Evolutionary conservation across 1,284 basidiomycete genomes (phyloP).

Genomic region (Cryptococcus hybrid): DNA sequence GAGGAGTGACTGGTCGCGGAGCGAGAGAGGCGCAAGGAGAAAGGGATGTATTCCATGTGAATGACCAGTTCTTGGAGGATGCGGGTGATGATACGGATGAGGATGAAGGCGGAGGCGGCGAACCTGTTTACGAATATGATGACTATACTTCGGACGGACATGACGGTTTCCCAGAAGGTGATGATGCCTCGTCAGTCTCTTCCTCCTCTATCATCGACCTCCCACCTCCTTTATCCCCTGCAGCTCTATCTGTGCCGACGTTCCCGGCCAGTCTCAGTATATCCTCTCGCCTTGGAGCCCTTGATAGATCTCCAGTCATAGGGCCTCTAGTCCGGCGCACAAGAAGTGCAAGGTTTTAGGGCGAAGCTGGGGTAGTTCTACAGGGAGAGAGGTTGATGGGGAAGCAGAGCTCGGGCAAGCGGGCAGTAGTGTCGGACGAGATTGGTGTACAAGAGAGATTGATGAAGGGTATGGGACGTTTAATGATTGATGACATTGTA

Average conservation of each 20-base stretch:
- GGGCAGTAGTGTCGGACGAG: background rate
- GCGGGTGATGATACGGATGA: slow-evolving; percentile 2
- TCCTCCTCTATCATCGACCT: slow-evolving; percentile 37
- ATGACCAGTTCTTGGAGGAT: background rate
- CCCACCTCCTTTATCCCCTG: slow-evolving; percentile 22
- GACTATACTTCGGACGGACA: background rate
- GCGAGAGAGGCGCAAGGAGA: background rate
- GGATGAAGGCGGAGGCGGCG: slow-evolving; percentile 1
- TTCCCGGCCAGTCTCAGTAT: slow-evolving; percentile 18
- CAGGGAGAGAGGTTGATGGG: background rate
- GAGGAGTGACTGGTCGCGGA: background rate
- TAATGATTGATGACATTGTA: background rate
- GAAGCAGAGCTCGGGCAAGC: background rate
- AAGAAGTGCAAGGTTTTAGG: slow-evolving; percentile 26
- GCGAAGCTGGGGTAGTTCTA: slow-evolving; percentile 19
- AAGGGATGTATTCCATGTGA: background rate
- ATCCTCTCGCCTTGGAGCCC: slow-evolving; percentile 2
- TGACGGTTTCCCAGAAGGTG: background rate
- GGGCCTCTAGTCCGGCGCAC: slow-evolving; percentile 22
- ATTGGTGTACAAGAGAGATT: background rate
- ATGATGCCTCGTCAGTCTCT: slow-evolving; percentile 21
- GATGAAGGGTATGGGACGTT: slow-evolving; percentile 23
- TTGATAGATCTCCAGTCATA: slow-evolving; percentile 16
- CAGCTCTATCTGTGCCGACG: slow-evolving; percentile 10
- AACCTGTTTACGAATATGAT: background rate